Percentiles rank a stretch among this genome's conserved stretches.
Conservation (phyloP, 108 stramenopile species). For the Cyclotella choctawhatcheeana region DNA sequence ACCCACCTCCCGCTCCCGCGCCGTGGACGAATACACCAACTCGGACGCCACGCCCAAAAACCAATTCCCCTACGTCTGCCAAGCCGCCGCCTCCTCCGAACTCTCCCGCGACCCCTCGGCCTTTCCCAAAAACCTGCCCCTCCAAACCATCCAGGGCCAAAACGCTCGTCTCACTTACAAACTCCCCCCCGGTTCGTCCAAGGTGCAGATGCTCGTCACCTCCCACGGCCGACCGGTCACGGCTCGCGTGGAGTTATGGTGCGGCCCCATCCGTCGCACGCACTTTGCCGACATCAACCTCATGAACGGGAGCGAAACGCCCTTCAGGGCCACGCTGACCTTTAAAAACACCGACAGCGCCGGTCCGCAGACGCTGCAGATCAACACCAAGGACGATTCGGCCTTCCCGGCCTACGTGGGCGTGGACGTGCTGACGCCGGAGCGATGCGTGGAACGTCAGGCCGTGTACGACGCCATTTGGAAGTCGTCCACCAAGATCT, state of each 20-base stretch:
- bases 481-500: constrained; percentile 41
- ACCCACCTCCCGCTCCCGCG: constrained; percentile 28
- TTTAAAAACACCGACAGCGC: constrained; percentile 67
- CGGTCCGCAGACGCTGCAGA: constrained; percentile 57
- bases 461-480: constrained; percentile 61
- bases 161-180: constrained; percentile 70
- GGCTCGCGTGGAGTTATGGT: constrained; percentile 70
- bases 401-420: constrained; percentile 70
- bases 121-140: constrained; percentile 62
- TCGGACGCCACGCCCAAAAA: constrained; percentile 27
- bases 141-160: constrained; percentile 71
- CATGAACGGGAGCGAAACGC: constrained; percentile 67
- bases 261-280: constrained; percentile 67
- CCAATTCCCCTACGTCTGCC: constrained; percentile 38
- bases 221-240: constrained; percentile 76
- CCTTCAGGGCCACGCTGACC: constrained; percentile 67
- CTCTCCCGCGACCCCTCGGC: constrained; percentile 46
- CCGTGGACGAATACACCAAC: constrained; percentile 32
- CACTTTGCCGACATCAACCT: constrained; percentile 64
- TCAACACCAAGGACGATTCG: constrained; percentile 55
- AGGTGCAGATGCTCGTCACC: constrained; percentile 56
- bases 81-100: constrained; percentile 28
- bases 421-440: constrained; percentile 60
- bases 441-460: constrained; percentile 60
- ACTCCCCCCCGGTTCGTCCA: constrained; percentile 65